phyloP scores from a whole-genome alignment of 2,329 filamentous ascomycete species.

The Mycosphaerella arachidis region DNA sequence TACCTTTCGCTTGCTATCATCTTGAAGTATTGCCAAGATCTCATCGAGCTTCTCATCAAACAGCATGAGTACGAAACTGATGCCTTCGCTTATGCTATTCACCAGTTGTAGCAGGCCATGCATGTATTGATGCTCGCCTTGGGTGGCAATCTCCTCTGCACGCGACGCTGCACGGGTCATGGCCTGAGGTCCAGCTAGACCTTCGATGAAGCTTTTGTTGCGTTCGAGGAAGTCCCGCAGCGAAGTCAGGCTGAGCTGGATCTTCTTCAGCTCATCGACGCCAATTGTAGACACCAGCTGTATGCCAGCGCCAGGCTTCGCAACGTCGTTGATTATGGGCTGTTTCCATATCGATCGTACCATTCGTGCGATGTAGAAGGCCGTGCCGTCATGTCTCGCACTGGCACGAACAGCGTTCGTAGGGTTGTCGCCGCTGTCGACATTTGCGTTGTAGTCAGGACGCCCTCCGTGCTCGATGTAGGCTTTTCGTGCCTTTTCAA shows the following conservation, averaged over 20 bases:
- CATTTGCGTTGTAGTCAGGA: constrained; percentile 65
- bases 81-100: constrained; percentile 88
- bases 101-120: constrained; percentile 81
- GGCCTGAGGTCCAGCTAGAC: constrained; percentile 83
- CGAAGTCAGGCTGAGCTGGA: constrained; percentile 76
- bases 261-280: constrained; percentile 62
- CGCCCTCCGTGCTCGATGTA: constrained; percentile 93
- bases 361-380: constrained; percentile 82
- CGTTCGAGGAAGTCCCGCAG: constrained; percentile 75
- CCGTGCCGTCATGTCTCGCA: constrained; percentile 81
- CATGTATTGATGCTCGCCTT: constrained; percentile 90
- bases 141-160: constrained; percentile 85
- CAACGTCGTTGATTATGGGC: constrained; percentile 59
- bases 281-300: constrained; percentile 64
- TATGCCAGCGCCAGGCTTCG: constrained; percentile 54
- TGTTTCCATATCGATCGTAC: constrained; percentile 84
- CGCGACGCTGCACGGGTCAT: constrained; percentile 72
- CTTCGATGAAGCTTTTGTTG: constrained; percentile 91
- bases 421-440: constrained; percentile 56
- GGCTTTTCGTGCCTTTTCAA: constrained; percentile 77
- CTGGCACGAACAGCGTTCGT: constrained; percentile 84
- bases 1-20: constrained; percentile 63
- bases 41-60: constrained; percentile 92
- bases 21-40: constrained; percentile 73
- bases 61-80: constrained; percentile 89